Conservation (phyloP, 306 rosid species). For the Vicia villosa region DNA sequence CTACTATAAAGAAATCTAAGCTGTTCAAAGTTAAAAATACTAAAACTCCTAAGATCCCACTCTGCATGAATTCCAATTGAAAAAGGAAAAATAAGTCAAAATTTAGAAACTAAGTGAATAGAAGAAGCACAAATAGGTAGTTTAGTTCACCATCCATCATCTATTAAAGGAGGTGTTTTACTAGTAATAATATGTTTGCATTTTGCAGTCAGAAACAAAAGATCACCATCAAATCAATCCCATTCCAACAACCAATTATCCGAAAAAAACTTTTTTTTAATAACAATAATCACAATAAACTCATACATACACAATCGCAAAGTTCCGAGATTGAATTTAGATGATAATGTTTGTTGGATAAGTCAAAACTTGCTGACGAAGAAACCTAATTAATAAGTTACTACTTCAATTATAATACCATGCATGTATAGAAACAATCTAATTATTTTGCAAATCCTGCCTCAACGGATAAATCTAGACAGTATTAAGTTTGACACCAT, state of each 20-base stretch:
- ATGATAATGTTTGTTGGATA: no score
- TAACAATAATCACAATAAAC: no score
- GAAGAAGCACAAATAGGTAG: not conserved
- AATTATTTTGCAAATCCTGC: no score
- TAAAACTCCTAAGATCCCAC: not conserved
- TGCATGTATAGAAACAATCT: not conserved
- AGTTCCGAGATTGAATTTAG: no score
- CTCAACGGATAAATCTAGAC: no score
- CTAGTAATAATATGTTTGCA: conserved; percentile 11
- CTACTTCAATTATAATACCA: not conserved
- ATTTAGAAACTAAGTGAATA: conserved; percentile 13
- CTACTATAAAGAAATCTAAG: conserved; percentile 7
- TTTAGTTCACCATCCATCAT: conserved; percentile 15
- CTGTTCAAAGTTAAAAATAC: not conserved
- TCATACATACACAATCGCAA: no score
- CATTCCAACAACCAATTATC: not conserved
- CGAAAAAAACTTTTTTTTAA: no score
- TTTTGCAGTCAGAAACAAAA: conserved; percentile 29
- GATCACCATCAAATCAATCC: conserved; percentile 13
- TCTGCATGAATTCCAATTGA: conserved; percentile 10
- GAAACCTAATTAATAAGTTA: conserved; percentile 3
- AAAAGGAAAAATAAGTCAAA: conserved; percentile 16
- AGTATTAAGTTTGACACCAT: no score
- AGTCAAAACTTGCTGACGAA: no score
- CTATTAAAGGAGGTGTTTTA: conserved; percentile 15